Evolutionary conservation across 2,329 filamentous ascomycete genomes (phyloP).

Genomic region (Cladophialophora exuberans): DNA sequence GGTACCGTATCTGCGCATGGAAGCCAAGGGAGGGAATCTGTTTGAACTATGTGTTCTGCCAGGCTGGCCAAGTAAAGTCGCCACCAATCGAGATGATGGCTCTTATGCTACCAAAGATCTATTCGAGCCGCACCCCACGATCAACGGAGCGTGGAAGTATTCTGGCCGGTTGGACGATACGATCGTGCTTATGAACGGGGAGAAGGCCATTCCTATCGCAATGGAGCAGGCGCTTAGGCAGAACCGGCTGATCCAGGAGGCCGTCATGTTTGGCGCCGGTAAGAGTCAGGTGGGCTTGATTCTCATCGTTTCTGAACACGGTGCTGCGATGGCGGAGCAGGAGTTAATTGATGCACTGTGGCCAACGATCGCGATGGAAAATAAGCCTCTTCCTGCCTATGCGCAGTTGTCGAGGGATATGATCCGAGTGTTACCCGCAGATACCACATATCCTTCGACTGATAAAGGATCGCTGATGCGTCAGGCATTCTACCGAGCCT

Average conservation of each 20-base stretch:
- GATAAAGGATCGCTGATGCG: slow-evolving; percentile 63
- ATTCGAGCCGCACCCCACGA: slow-evolving; percentile 42
- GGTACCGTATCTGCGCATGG: slow-evolving; percentile 47
- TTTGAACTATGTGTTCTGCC: slow-evolving; percentile 42
- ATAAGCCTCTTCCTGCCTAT: slow-evolving; percentile 56
- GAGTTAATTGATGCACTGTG: slow-evolving; percentile 55
- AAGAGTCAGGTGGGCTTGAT: slow-evolving; percentile 57
- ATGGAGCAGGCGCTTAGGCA: slow-evolving; percentile 60
- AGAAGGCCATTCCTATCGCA: slow-evolving; percentile 53
- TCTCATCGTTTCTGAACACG: slow-evolving; percentile 55
- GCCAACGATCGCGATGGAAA: slow-evolving; percentile 56
- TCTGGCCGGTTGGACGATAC: slow-evolving; percentile 51
- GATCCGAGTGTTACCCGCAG: slow-evolving; percentile 50
- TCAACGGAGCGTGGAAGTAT: slow-evolving; percentile 48
- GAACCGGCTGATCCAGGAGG: slow-evolving; percentile 57
- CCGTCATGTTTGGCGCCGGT: slow-evolving; percentile 61
- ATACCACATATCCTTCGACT: slow-evolving; percentile 54
- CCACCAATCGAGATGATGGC: slow-evolving; percentile 51
- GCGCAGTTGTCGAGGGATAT: slow-evolving; percentile 46
- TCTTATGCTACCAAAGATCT: slow-evolving; percentile 56
- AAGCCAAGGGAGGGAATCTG: slow-evolving; percentile 41
- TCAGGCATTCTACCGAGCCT: slow-evolving; percentile 54
- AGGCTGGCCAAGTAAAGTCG: slow-evolving; percentile 43
- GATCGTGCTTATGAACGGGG: slow-evolving; percentile 53
- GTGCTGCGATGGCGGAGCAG: slow-evolving; percentile 45